Evolutionary conservation across 306 rosid species (phyloP), one percentile per base, ranked within the genome.

Genomic region (Corylus avellana): DNA sequence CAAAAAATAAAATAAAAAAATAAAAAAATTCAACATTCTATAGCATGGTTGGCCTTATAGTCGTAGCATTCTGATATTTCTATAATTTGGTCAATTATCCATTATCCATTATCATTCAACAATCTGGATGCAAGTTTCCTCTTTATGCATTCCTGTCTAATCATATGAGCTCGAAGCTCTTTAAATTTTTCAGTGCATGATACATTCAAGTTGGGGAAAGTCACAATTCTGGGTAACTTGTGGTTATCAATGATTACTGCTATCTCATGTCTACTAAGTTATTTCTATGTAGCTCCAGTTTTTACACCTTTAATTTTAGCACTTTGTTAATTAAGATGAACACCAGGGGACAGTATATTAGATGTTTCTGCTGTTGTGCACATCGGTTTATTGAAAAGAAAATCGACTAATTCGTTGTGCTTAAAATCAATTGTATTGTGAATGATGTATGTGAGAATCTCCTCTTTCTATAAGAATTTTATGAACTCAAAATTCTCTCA

Each of bases 11-110:
- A 22, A 22, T 22, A 22, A 22, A 22, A 22, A 22, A 22, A 22
- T 0, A 22, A 22, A 22, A 22, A 22, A 22, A 48, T 25, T 47
- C 55, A 61, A 50, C 35, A 51, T 59, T 46, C 59, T 63, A n/a
- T 73, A 16, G 54, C 10, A 74, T 14, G 37, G 62, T 71, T 55
- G 39, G 56, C n/a, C 42, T 73, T 57, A 32, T 22, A 61, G 71
- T 8, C 78, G 20, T 66, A 14, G 20, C 49, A 25, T 11, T 14
- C 48, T 73, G 37, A 25, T 35, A 67, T 67, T 39, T 29, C 27
- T 37, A 25, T 50, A 9, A 63, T 16, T 42, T 54, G 62, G 13
- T 62, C 55, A 12, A 25, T 8, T 69, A n/a, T 25, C 32, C 69
- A 25, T 8, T 69, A n/a, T 25, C 32, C 69, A 62, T 62, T 62